Base-by-base conservation (phyloP, 2,329 filamentous ascomycete genomes). In the Fusarium sp. region DNA sequence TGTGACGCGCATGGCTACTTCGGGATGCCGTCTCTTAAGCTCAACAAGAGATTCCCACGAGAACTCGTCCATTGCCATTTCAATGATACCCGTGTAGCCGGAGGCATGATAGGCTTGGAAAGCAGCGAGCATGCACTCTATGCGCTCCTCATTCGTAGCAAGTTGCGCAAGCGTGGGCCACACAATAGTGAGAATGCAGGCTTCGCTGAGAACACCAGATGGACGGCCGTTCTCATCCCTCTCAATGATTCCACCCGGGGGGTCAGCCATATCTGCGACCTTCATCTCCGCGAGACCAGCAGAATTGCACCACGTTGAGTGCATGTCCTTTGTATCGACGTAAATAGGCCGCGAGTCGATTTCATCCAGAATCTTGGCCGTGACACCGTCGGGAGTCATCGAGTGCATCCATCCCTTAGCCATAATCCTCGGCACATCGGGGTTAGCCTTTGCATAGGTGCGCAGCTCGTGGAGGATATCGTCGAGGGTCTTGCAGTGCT, bases 21-120 rank as follows among this genome's bases (percentile, higher is more conserved):
- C 75, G 0, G 72, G 72, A 7, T 68, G 41, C 5, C 69, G 61
- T 14, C 76, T 71, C 30, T 78, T 80, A 15, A 87, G 72, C n/a
- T 80, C 80, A 0, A 84, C 69, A 2, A 88, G 78, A 2, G 81
- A 79, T 32, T 82, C 82, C 85, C 86, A 88, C 1, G 82, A 81
- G 23, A 80, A 82, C 39, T 87, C 85, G 60, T 88, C 86, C 86
- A 88, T 88, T 44, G 86, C 86, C 86, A 88, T 88, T 52, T 88
- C 86, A 9, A 87, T 78, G 39, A 85, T 79, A 3, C 85, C 85
- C 0, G 85, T 88, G 69, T 85, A 87, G 2, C 86, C 86, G 2
- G 80, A 83, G 0, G 79, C 75, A 62, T 82, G 83, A 68, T 87
- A 88, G 1, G 82, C 80, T 4, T 78, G 70, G 23, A 88, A 80